These are phyloP conservation scores for Zygotorulaspora chibaensis DNA, from an alignment of 805 yeast species.

Conservation along the genomic window DNA sequence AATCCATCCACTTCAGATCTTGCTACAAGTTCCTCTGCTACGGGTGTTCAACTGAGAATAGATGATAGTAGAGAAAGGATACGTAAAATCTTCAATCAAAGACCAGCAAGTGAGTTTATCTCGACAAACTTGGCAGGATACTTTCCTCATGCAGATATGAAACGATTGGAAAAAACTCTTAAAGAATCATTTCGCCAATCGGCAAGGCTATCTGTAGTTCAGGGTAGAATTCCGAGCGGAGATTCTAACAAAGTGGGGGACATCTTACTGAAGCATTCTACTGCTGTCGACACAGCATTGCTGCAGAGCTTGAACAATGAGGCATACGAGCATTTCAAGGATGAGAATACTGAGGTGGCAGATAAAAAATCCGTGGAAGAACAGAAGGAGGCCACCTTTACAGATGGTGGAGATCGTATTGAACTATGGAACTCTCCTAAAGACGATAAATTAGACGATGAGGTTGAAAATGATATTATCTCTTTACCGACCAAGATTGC, in stretches of 20 bases:
- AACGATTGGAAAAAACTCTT: conserved; percentile 71
- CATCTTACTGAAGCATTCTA: conserved; percentile 51
- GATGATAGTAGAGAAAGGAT: conserved; percentile 30
- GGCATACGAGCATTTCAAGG: background rate
- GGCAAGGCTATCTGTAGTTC: conserved; percentile 42
- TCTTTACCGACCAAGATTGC: conserved; percentile 33
- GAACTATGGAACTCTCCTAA: conserved; percentile 19
- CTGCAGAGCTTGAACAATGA: conserved; percentile 31
- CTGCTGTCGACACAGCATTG: conserved; percentile 49
- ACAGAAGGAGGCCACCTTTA: conserved; percentile 1
- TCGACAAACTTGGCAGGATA: conserved; percentile 85
- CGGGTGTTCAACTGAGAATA: conserved; percentile 18
- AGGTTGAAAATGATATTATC: conserved; percentile 36
- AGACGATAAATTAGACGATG: conserved; percentile 21
- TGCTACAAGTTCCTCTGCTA: conserved; percentile 21
- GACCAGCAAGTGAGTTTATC: conserved; percentile 91
- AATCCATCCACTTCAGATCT: background rate
- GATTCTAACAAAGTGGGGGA: conserved; percentile 58
- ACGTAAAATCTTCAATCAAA: conserved; percentile 63
- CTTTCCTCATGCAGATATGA: conserved; percentile 77
- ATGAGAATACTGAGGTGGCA: background rate
- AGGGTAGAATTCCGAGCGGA: conserved; percentile 34
- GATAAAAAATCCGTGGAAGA: background rate
- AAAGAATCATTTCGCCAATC: conserved; percentile 81
- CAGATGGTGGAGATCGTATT: conserved; percentile 8